These are phyloP conservation scores for Penicillium mononematosum DNA, from an alignment of 495 filamentous ascomycete genomes.

Conservation along the genomic window DNA sequence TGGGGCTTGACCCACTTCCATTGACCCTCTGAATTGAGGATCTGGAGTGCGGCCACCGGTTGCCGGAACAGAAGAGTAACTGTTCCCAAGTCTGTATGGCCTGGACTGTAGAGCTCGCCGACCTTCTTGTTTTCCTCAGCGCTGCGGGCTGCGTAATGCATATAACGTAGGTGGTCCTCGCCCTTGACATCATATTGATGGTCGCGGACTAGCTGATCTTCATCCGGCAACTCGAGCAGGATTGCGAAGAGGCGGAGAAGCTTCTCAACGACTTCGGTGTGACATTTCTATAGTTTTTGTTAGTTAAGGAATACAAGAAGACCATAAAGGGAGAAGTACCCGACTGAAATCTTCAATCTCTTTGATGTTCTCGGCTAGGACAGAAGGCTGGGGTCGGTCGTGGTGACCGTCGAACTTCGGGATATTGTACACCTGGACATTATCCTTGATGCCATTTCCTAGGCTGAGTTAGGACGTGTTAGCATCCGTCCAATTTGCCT, in stretches of 20 bases:
- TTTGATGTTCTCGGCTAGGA: slow-evolving; percentile 31
- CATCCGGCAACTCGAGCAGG: slow-evolving; percentile 50
- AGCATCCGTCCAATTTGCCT: neutral
- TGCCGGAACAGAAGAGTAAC: slow-evolving; percentile 48
- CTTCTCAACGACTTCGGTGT: slow-evolving; percentile 48
- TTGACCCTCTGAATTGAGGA: slow-evolving; percentile 33
- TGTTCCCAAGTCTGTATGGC: slow-evolving; percentile 43
- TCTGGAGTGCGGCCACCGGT: slow-evolving; percentile 51
- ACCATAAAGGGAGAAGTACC: slow-evolving; percentile 16
- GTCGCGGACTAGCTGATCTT: slow-evolving; percentile 47
- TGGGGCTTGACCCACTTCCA: slow-evolving; percentile 47
- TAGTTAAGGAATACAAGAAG: neutral
- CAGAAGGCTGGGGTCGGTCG: slow-evolving; percentile 36
- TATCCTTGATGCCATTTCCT: slow-evolving; percentile 47
- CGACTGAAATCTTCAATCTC: slow-evolving; percentile 46
- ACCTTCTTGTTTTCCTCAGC: slow-evolving; percentile 42
- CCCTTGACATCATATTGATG: slow-evolving; percentile 49
- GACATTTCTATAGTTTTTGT: slow-evolving; percentile 41
- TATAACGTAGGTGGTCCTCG: slow-evolving; percentile 53
- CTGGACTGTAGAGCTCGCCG: slow-evolving; percentile 33
- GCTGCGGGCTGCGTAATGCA: slow-evolving; percentile 49
- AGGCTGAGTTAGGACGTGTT: slow-evolving; percentile 25
- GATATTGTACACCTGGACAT: slow-evolving; percentile 53
- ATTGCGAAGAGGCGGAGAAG: slow-evolving; percentile 53
- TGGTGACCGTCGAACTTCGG: slow-evolving; percentile 51